Evolutionary conservation across 192 early-diverging fungal genomes (phyloP), one percentile per base, ranked within the genome.

Genomic region (Backusella tarrabulga): DNA sequence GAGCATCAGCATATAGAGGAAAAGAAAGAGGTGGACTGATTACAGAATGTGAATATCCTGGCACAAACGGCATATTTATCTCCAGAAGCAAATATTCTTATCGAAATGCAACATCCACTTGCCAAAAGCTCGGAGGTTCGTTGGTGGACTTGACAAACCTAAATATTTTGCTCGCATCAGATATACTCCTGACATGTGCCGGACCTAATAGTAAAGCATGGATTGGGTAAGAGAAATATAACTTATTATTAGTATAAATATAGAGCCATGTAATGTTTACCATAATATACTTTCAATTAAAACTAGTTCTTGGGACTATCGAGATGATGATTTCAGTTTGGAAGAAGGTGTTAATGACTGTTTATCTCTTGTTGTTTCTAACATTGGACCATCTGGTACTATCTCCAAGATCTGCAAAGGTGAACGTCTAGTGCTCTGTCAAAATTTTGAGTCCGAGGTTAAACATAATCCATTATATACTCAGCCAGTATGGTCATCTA

Each of bases 121-220:
- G 71, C 19, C 6, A 6, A 2, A 44, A 36, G 19, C 23, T 42
- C 9, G 71, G 71, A 32, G 71, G 71, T 32, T 72, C 41, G 2
- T 50, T 72, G 29, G 71, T 41, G 4, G 71, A 72, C 46, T 44
- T 72, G 42, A 32, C 71, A 17, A 26, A 23, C 14, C 11, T 3
- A 72, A 72, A 72, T 44, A 44, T 72, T 32, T 72, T 72, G 40
- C 23, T 72, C 14, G 71, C 71, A 14, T 46, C 71, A 32, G 71
- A 72, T 72, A 1, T 72, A 8, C 26, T 72, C 44, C 9, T 72
- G 6, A 34, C 71, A 29, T 72, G 71, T 32, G 3, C 8, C 2
- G 71, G 71, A 2, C 71, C 71, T 32, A 44, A 72, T 23, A 29
- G 40, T 5, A 72, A 44, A 72, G 71, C 71, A 14, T 72, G 71